These are phyloP conservation scores for Persicaria maculosa DNA, from an alignment of 148 eudicot species.

Conservation along the genomic window DNA sequence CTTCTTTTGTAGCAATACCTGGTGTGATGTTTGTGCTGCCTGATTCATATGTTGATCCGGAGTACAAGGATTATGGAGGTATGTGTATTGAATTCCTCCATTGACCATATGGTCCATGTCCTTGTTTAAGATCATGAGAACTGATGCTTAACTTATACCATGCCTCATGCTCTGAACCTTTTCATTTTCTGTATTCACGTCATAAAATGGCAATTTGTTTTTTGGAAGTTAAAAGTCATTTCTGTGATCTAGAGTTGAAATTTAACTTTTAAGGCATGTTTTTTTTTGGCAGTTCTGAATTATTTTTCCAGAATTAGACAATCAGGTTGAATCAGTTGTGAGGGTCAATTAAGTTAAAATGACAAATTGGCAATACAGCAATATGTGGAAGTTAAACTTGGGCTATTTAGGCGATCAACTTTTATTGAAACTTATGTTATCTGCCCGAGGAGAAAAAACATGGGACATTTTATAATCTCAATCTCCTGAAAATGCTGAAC, in stretches of 20 bases:
- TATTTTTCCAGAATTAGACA: background rate
- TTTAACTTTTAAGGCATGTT: background rate
- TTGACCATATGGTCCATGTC: background rate
- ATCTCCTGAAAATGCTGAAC: too few species aligned
- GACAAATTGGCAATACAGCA: background rate
- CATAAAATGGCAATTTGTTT: background rate
- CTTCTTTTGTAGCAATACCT: constrained; percentile 49
- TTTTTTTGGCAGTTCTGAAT: background rate
- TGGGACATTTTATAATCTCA: too few species aligned
- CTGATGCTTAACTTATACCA: background rate
- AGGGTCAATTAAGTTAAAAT: too few species aligned
- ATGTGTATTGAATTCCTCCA: background rate
- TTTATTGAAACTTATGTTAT: too few species aligned
- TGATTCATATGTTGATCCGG: constrained; percentile 97
- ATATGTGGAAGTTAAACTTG: too few species aligned
- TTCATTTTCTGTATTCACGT: background rate
- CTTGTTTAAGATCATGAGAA: background rate
- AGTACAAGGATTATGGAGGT: constrained; percentile 97
- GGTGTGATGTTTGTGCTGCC: constrained; percentile 95
- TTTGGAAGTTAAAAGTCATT: background rate
- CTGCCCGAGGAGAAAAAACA: too few species aligned
- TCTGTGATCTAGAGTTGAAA: background rate
- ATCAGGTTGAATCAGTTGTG: too few species aligned
- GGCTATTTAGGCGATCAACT: too few species aligned
- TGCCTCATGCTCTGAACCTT: background rate